Percentiles rank a stretch among this genome's conserved stretches.
Conservation (phyloP, 2,329 filamentous ascomycete genomes). For the Emericellopsis atlantica region DNA sequence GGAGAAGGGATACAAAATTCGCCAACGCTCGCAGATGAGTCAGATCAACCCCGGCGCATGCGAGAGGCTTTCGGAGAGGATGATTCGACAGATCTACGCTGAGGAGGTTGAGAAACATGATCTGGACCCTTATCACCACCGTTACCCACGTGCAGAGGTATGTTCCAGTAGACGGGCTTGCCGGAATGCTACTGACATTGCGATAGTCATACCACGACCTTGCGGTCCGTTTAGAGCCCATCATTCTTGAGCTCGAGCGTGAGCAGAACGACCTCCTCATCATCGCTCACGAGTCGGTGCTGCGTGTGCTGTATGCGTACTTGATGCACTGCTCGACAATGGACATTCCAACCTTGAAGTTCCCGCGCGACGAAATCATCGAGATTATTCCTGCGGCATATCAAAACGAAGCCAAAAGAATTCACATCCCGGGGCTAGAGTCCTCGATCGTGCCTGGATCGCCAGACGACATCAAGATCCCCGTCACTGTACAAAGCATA, state of each 20-base stretch:
- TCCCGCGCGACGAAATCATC: conserved; percentile 94
- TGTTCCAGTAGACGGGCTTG: conserved; percentile 9
- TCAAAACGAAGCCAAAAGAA: conserved; percentile 87
- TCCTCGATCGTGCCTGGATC: conserved; percentile 61
- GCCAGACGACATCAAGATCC: conserved; percentile 71
- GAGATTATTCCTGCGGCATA: conserved; percentile 97
- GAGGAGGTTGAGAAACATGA: conserved; percentile 91
- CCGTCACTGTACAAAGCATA: conserved; percentile 37
- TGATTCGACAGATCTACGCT: conserved; percentile 71
- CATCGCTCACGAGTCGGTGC: conserved; percentile 95
- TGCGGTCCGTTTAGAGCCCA: conserved; percentile 92
- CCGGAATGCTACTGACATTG: not conserved
- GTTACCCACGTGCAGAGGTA: conserved; percentile 89
- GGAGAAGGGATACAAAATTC: conserved; percentile 68
- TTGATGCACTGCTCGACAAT: conserved; percentile 96
- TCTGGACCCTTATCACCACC: conserved; percentile 88
- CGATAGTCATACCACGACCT: conserved; percentile 89
- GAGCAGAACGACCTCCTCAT: conserved; percentile 97
- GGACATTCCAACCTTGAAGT: conserved; percentile 85
- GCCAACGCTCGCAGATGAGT: conserved; percentile 91
- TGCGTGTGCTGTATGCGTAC: conserved; percentile 93
- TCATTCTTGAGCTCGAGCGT: conserved; percentile 92
- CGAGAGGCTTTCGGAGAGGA: conserved; percentile 78
- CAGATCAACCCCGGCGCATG: conserved; percentile 95
- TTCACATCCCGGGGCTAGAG: conserved; percentile 63